Conservation (phyloP, 2,329 filamentous ascomycete genomes). For the Phaeosphaeriaceae sp. region DNA sequence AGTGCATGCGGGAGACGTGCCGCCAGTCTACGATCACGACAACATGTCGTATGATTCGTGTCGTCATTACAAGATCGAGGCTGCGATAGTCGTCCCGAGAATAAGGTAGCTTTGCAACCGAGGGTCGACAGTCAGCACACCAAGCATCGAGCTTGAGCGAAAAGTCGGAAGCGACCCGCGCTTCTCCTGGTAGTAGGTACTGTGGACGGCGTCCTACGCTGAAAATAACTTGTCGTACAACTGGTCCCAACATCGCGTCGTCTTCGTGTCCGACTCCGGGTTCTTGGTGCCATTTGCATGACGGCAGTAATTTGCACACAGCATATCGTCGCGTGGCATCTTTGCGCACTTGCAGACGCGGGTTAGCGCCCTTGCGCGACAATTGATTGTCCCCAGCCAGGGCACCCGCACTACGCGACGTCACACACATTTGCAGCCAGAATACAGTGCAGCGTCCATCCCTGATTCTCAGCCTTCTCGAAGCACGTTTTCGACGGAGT, state of each 20-base stretch:
- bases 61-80: slow-evolving; percentile 20
- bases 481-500: slow-evolving; percentile 28
- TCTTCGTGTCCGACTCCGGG: slow-evolving; percentile 2
- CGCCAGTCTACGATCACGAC: slow-evolving; percentile 8
- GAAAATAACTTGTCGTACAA: slow-evolving; percentile 17
- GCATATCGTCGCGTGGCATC: slow-evolving; percentile 5
- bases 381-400: slow-evolving; percentile 4
- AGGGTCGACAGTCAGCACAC: slow-evolving; percentile 12
- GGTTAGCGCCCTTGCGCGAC: slow-evolving; percentile 3
- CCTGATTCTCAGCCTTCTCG: slow-evolving; percentile 25
- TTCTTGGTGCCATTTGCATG: slow-evolving; percentile 1
- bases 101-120: slow-evolving; percentile 22
- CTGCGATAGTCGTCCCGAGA: slow-evolving; percentile 24
- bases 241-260: slow-evolving; percentile 3
- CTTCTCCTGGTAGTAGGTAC: slow-evolving; percentile 4
- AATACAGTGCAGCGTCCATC: slow-evolving; percentile 22
- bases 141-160: slow-evolving; percentile 8
- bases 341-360: background rate
- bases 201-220: slow-evolving; percentile 9
- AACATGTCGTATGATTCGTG: slow-evolving; percentile 19
- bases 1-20: slow-evolving; percentile 8
- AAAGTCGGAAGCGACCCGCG: slow-evolving; percentile 18
- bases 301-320: slow-evolving; percentile 1
- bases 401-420: slow-evolving; percentile 26
- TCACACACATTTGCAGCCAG: slow-evolving; percentile 11